Evolutionary conservation across 148 eudicot genomes (phyloP).

Genomic region (Nepenthes gracilis): DNA sequence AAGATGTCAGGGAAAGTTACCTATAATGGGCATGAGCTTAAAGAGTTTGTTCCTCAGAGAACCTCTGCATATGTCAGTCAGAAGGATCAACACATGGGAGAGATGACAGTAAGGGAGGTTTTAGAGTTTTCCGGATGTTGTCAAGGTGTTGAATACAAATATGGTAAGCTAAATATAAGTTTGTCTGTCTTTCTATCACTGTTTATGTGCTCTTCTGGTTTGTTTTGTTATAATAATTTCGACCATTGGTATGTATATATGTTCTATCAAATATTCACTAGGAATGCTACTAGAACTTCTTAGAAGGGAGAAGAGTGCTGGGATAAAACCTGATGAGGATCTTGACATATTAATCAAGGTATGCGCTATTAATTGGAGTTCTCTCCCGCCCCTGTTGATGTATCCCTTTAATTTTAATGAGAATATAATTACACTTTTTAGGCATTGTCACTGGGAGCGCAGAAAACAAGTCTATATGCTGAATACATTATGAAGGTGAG

Average conservation of each 20-base stretch:
- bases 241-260: neutral
- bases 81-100: slow-evolving; percentile 83
- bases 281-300: slow-evolving; percentile 90
- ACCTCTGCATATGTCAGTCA: slow-evolving; percentile 86
- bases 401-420: neutral
- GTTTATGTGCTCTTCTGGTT: neutral
- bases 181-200: neutral
- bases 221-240: neutral
- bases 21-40: slow-evolving; percentile 67
- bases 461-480: slow-evolving; percentile 58
- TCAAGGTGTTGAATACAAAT: slow-evolving; percentile 75
- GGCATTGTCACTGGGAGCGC: slow-evolving; percentile 75
- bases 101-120: slow-evolving; percentile 89
- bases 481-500: slow-evolving; percentile 90
- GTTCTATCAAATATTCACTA: slow-evolving; percentile 8
- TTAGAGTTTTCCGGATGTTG: slow-evolving; percentile 72
- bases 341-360: slow-evolving; percentile 88
- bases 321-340: slow-evolving; percentile 74
- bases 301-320: slow-evolving; percentile 57
- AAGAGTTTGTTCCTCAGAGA: slow-evolving; percentile 80
- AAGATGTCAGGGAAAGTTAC: slow-evolving; percentile 72
- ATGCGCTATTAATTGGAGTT: slow-evolving; percentile 1
- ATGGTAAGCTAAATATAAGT: slow-evolving; percentile 31
- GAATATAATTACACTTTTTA: slow-evolving; percentile 21
- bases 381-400: neutral